Conservation (phyloP, 2,329 filamentous ascomycete genomes). For the Fusarium sororula region DNA sequence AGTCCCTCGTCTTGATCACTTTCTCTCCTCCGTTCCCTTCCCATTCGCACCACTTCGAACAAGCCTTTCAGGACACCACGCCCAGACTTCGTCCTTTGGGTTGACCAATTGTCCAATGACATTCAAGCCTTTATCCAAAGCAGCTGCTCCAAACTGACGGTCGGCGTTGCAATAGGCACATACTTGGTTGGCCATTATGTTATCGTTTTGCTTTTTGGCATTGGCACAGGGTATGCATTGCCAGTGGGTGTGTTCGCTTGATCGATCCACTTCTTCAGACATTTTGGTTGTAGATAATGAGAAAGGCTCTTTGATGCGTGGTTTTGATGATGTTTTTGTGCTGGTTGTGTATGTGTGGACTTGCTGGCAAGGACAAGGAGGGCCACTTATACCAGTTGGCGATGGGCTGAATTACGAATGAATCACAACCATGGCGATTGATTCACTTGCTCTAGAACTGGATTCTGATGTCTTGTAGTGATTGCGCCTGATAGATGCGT, state of each 20-base stretch:
- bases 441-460: not conserved
- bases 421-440: rapidly evolving
- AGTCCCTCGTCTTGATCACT: not conserved
- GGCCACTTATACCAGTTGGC: not conserved
- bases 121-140: rapidly evolving
- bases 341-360: no score
- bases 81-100: not conserved
- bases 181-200: not conserved
- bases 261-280: not conserved
- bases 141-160: not conserved
- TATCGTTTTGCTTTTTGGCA: not conserved
- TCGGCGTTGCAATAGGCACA: not conserved
- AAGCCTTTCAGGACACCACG: not conserved
- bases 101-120: not conserved
- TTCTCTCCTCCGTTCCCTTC: not conserved
- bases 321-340: not conserved
- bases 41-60: not conserved
- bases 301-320: rapidly evolving
- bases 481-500: no score
- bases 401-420: rapidly evolving
- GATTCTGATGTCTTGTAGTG: rapidly evolving
- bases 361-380: no score
- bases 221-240: not conserved
- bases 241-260: not conserved
- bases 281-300: rapidly evolving